Evolutionary conservation across 2,329 filamentous ascomycete genomes (phyloP).

Genomic region (Myriangium duriaei): DNA sequence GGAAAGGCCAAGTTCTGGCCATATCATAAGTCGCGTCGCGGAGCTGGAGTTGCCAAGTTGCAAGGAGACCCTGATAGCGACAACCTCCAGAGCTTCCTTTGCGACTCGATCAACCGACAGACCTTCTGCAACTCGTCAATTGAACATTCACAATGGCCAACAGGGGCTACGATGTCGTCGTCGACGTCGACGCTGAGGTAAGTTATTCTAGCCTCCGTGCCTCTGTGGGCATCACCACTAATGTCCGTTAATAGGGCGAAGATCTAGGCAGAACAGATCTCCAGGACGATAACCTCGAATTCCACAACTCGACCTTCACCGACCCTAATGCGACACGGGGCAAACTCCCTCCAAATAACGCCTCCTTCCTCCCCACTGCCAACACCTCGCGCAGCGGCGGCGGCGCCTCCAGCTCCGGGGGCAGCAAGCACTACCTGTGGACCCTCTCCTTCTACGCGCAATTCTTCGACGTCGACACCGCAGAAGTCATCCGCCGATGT

Average conservation of each 20-base stretch:
- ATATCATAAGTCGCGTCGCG: too few relatives aligned
- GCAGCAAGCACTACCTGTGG: constrained; percentile 80
- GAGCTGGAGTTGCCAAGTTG: too few relatives aligned
- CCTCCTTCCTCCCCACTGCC: constrained; percentile 24
- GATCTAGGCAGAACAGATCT: constrained; percentile 97
- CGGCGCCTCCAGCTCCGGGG: constrained; percentile 15
- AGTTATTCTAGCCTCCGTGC: constrained; percentile 11
- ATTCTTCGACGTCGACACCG: constrained; percentile 97
- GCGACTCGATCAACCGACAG: too few relatives aligned
- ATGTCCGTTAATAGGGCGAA: constrained; percentile 46
- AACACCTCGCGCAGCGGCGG: constrained; percentile 17
- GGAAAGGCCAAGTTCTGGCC: too few relatives aligned
- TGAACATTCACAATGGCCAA: constrained; percentile 33
- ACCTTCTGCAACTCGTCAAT: too few relatives aligned
- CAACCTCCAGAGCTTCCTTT: too few relatives aligned
- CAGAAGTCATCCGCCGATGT: constrained; percentile 75
- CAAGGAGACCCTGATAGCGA: too few relatives aligned
- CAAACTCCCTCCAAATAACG: constrained; percentile 33
- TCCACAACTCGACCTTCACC: constrained; percentile 76
- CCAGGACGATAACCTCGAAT: constrained; percentile 88
- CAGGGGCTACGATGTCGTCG: constrained; percentile 91
- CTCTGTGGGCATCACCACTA: background rate
- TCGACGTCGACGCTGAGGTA: constrained; percentile 94
- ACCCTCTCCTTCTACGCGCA: constrained; percentile 86
- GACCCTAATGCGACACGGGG: constrained; percentile 38